These are phyloP conservation scores for Phytophthora crassamura DNA, from an alignment of 352 stramenopile species.

Conservation along the genomic window DNA sequence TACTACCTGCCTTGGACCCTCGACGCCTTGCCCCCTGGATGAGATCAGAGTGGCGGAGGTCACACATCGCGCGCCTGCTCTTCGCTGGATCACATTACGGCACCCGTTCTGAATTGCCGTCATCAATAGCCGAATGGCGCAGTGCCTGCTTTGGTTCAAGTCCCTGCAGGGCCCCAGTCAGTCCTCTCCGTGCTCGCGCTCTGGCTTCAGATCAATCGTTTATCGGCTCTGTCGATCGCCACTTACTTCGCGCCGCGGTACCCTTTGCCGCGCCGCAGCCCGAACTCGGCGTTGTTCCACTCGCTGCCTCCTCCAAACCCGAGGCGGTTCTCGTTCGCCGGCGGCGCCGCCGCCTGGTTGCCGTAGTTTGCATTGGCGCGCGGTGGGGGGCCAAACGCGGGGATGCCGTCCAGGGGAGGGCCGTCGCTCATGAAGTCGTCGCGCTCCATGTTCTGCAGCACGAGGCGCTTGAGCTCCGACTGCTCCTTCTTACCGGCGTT, in stretches of 20 bases:
- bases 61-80: neutral
- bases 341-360: slow-evolving; percentile 22
- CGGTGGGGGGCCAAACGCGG: slow-evolving; percentile 27
- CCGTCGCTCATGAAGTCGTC: slow-evolving; percentile 73
- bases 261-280: slow-evolving; percentile 64
- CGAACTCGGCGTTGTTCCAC: slow-evolving; percentile 90
- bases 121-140: no score
- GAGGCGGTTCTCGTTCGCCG: slow-evolving; percentile 42
- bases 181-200: neutral
- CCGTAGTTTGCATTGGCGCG: slow-evolving; percentile 33
- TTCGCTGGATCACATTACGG: neutral
- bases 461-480: slow-evolving; percentile 88
- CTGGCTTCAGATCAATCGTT: neutral
- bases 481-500: slow-evolving; percentile 86
- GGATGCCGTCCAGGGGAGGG: slow-evolving; percentile 22
- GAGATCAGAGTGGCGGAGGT: neutral
- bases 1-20: neutral
- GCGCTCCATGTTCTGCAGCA: slow-evolving; percentile 88
- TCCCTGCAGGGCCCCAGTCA: neutral
- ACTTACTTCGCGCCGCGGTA: slow-evolving; percentile 72
- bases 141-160: neutral
- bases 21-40: no score
- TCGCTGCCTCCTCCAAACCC: slow-evolving; percentile 73
- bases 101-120: no score
- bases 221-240: neutral